Evolutionary conservation across 2,329 filamentous ascomycete genomes (phyloP), one percentile per base, ranked within the genome.

Genomic region (Microdochium nivale): DNA sequence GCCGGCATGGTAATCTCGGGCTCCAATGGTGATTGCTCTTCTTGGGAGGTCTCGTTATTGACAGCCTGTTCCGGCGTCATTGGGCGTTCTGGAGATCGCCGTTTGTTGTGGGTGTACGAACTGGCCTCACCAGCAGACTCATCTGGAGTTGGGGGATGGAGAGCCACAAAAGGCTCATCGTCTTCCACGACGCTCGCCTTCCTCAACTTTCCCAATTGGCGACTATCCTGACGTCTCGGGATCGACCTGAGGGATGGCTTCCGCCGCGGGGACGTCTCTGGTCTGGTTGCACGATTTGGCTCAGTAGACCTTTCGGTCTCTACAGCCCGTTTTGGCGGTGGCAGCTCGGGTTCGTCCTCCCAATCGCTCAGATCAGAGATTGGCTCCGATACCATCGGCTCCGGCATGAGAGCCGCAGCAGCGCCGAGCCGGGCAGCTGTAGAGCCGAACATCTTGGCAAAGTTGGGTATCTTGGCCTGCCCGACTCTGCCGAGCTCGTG

Each of bases 341-440:
- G 58, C 25, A 61, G 58, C 21, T 63, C 63, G 21, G 53, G 51
- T 32, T 77, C 73, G 1, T 80, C 74, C 47, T 80, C 78, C n/a
- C 77, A 62, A 43, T 80, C 76, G 50, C 76, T 78, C 19, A 79
- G 66, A 35, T 79, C 77, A 0, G 77, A 79, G 5, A 73, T 66
- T 0, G 62, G 60, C 10, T 73, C 73, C 3, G 47, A 27, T 24
- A 33, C 47, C 37, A 49, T 49, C 44, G 49, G 51, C 4, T 30
- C 27, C 19, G 55, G 52, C 8, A 27, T 48, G 33, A 55, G 58
- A n/a, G n/a, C n/a, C 50, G 52, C 58, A 21, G 52, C 53, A 25
- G 50, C 40, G 21, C 51, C 61, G 52, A 54, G 10, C 10, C 35
- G 47, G 35, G 56, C 58, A 51, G 52, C 58, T 21, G 52, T 54